Percentiles rank a stretch among this genome's conserved stretches.
Evolutionary conservation across 345 rosid genomes (phyloP).

Genomic region (Adansonia digitata): DNA sequence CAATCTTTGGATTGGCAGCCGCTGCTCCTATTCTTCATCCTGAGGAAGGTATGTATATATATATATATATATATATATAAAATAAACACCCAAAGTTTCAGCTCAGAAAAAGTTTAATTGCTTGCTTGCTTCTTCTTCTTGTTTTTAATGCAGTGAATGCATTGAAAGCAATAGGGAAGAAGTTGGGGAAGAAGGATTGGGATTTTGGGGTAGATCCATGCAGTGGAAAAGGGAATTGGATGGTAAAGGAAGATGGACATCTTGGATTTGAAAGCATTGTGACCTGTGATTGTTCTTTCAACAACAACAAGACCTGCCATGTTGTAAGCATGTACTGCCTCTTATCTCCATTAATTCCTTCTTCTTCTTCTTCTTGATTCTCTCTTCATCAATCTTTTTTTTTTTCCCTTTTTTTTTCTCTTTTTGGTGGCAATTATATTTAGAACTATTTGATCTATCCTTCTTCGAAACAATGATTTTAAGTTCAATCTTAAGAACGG

Average conservation of each 20-base stretch:
- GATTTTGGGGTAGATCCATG: slow-evolving; percentile 69
- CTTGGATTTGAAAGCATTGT: slow-evolving; percentile 46
- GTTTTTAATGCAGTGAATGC: slow-evolving; percentile 46
- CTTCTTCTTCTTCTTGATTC: background rate
- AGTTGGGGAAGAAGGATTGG: slow-evolving; percentile 72
- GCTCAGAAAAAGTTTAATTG: background rate
- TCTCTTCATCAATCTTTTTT: background rate
- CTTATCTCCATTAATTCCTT: background rate
- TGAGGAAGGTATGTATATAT: slow-evolving; percentile 5
- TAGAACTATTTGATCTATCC: background rate
- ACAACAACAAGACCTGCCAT: slow-evolving; percentile 53
- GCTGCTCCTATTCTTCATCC: background rate
- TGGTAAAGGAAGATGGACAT: slow-evolving; percentile 11
- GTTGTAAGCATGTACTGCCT: slow-evolving; percentile 50
- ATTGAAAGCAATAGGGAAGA: slow-evolving; percentile 54
- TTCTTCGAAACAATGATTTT: background rate
- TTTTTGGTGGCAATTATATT: background rate
- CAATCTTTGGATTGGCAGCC: background rate
- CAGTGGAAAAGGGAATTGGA: slow-evolving; percentile 65
- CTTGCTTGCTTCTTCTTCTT: background rate
- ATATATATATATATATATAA: background rate
- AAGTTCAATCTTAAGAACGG: background rate
- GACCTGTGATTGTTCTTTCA: slow-evolving; percentile 50
- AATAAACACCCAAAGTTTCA: background rate
- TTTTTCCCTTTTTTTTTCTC: background rate